Evolutionary conservation across 192 early-diverging fungal genomes (phyloP), one percentile per base, ranked within the genome.

Genomic region (Coemansia sp.): DNA sequence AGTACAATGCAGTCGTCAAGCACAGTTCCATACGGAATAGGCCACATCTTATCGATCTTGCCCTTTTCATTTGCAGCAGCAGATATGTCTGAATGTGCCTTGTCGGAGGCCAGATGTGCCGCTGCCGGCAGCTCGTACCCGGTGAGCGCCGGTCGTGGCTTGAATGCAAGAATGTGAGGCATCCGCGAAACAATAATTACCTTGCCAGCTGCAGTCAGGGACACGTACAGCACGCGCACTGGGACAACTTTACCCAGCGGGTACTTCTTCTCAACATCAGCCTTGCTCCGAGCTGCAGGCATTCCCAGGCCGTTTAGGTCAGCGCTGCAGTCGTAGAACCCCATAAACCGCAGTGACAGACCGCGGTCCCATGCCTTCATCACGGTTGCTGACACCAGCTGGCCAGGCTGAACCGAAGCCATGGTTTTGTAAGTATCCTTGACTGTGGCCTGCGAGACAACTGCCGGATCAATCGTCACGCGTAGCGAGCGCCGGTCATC

Each of bases 381-480:
- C 23, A 97, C 73, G 24, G 86, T 83, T 2, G 85, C 85, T 7
- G 85, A 72, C 7, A 97, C 78, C 7, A 91, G 59, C 36, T 88
- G 82, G 7, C 94, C 94, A 36, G 93, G 90, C 56, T 86, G 87
- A n/a, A 94, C 65, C 3, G 92, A 91, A n/a, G 81, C 85, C 73
- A 94, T 82, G 36, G 82, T 81, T 56, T 83, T 85, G 76, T 83
- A 85, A 48, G 87, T 68, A 34, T 72, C 71, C 61, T 80, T 61
- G 68, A 85, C 81, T 6, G 60, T 47, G 5, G 85, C 71, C 49
- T 83, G 85, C 5, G 85, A 58, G 4, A 91, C 70, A 18, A 70
- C 70, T 15, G 80, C 68, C 3, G 88, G 86, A 59, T 91, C 84
- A 8, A 90, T 71, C 11, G 88, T 85, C 17, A 93, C 60, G 31